These are phyloP conservation scores for Zoysia matrella DNA, from an alignment of 202 grass and related monocot species.

Conservation along the genomic window DNA sequence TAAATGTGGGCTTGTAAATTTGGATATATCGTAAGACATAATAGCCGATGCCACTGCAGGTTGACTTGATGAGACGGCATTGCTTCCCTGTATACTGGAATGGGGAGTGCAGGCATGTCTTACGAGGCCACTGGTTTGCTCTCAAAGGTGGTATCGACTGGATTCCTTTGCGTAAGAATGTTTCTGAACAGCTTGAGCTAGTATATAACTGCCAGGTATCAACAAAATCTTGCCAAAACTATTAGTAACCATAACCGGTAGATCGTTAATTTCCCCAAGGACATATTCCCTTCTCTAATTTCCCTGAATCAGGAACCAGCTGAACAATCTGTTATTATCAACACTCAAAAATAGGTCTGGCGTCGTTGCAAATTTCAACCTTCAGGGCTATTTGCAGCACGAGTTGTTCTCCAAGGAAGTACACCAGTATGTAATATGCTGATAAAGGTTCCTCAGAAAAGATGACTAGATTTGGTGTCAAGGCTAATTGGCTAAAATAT, in stretches of 20 bases:
- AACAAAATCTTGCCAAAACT: constrained; percentile 27
- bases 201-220: constrained; percentile 82
- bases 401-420: constrained; percentile 81
- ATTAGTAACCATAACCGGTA: background rate
- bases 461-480: constrained; percentile 6
- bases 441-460: constrained; percentile 15
- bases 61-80: constrained; percentile 85
- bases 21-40: background rate
- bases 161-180: constrained; percentile 94
- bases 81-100: constrained; percentile 99
- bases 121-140: constrained; percentile 94
- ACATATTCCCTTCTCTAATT: constrained; percentile 15
- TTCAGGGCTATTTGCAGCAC: constrained; percentile 91
- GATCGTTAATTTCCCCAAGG: background rate
- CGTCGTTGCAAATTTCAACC: constrained; percentile 92
- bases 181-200: constrained; percentile 91
- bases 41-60: constrained; percentile 48
- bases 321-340: constrained; percentile 40
- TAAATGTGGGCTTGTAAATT: constrained; percentile 1
- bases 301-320: constrained; percentile 22
- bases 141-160: constrained; percentile 91
- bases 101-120: constrained; percentile 91
- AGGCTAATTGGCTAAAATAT: constrained; percentile 25
- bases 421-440: constrained; percentile 56
- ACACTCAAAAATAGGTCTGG: constrained; percentile 75